Evolutionary conservation across 345 rosid species (phyloP).

Genomic region (Ailanthus altissimus): DNA sequence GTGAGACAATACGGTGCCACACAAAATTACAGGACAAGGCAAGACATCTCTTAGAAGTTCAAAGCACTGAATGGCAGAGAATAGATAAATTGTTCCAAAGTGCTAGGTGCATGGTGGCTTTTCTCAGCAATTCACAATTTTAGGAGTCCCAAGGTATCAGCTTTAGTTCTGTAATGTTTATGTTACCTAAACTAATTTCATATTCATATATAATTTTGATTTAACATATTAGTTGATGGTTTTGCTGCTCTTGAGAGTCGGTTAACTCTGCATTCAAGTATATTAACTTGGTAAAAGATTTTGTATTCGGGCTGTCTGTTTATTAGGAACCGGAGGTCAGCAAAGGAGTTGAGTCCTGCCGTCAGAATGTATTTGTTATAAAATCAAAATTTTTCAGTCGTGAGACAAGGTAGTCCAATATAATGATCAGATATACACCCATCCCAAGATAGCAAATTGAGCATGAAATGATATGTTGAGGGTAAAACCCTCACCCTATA

Average conservation of each 20-base stretch:
- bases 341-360: slow-evolving; percentile 1
- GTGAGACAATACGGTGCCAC: slow-evolving; percentile 76
- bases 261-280: neutral
- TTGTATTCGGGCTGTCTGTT: slow-evolving; percentile 6
- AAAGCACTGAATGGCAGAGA: slow-evolving; percentile 75
- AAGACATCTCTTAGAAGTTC: slow-evolving; percentile 65
- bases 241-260: neutral
- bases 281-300: neutral
- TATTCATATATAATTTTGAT: neutral
- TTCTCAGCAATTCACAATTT: slow-evolving; percentile 91
- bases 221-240: neutral
- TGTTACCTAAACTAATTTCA: neutral
- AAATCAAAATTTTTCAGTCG: neutral
- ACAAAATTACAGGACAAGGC: slow-evolving; percentile 69
- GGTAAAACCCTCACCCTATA: too few species aligned
- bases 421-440: neutral
- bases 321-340: neutral
- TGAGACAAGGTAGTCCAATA: neutral
- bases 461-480: too few species aligned
- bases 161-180: neutral
- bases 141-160: slow-evolving; percentile 28
- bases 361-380: neutral
- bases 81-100: slow-evolving; percentile 85
- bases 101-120: slow-evolving; percentile 85
- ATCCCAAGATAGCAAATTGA: too few species aligned